Base-by-base conservation (phyloP, 2,329 filamentous ascomycete species). In the Aspergillus oerlinghausenensis region DNA sequence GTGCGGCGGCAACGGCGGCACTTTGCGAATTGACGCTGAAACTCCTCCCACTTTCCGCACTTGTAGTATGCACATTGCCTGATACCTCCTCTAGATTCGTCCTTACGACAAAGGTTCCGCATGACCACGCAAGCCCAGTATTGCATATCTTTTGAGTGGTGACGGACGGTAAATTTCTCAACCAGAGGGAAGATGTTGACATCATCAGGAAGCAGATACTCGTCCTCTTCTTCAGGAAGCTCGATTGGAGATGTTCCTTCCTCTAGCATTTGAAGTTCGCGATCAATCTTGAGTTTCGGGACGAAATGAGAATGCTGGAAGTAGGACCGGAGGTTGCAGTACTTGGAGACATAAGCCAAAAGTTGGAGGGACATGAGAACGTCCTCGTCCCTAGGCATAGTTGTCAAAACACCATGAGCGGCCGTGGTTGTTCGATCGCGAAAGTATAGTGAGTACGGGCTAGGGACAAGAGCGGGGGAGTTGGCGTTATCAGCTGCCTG, bases 111-210 rank as follows among this genome's bases (percentile, higher is more conserved):
- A 51, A 99, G 84, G 71, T 99, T 99, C 62, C 94, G 85, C 94
- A 99, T 99, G 49, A 99, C 94, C 17, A 99, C 94, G 60, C 93
- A 94, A 19, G 94, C 94, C 94, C 94, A 99, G 78, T 99, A 99
- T 74, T 97, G 93, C 94, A 99, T 99, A 71, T 97, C 92, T 58
- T 91, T 90, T 62, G 90, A 92, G 75, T 97, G 91, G 70, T 97
- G 92, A 62, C 94, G 87, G 29, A 97, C 90, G 4, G 94, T 99
- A 72, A 97, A 99, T 74, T 97, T 97, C 75, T 99, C 94, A 50
- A 99, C 94, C 38, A 99, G 80, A 2, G 94, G 94, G 76, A 99
- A 99, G 63, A 99, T 96, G 75, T 99, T 99, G 77, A 96, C 93
- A 73, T 97, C 91, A 69, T 97, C 93, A 14, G 92, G 89, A 7